Evolutionary conservation across 768 basidiomycete genomes (phyloP), one percentile per base, ranked within the genome.

Genomic region (Leccinum barrowsii): DNA sequence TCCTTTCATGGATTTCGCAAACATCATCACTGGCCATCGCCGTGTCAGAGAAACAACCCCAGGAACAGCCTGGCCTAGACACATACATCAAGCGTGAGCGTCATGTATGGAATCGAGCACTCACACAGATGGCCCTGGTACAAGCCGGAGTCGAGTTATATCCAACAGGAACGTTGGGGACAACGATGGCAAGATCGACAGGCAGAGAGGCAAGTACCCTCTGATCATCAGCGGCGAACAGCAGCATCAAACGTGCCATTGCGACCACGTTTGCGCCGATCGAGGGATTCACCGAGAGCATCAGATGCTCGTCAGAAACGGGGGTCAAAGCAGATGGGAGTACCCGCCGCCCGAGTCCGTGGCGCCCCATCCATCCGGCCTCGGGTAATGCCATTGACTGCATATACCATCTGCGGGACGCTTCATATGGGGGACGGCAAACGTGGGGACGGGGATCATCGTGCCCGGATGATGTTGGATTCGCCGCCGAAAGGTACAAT

Each of bases 191-290:
- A 78, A 80, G 32, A 28, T 40, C 19, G 46, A 21, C 21, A 46
- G 19, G 24, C 48, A 55, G 15, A 48, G 53, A 48, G 57, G 46
- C 46, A 58, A 57, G 21, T 12, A 15, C 34, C 37, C 59, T 42
- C 22, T 59, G 4, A 49, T 65, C 52, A 76, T 75, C 7, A 73
- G 76, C 21, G 75, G 76, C 13, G 75, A 79, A 60, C 37, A 78
- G 61, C 69, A 82, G 82, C 19, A 84, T 84, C 51, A 82, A 82
- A n/a, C 75, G 80, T 2, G 70, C 79, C 3, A 77, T 77, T 2
- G 79, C 82, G 3, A 76, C 80, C 47, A 75, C 54, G 83, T 76
- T 70, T 69, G 5, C 32, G 32, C 30, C 80, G 15, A 78, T 78
- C 15, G 80, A 85, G 63, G 83, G 82, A n/a, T 70, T 78, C 5